Percentiles rank a stretch among this genome's conserved stretches.
phyloP scores from a whole-genome alignment of 140 eudicot species.

The Bidens hawaiensis region DNA sequence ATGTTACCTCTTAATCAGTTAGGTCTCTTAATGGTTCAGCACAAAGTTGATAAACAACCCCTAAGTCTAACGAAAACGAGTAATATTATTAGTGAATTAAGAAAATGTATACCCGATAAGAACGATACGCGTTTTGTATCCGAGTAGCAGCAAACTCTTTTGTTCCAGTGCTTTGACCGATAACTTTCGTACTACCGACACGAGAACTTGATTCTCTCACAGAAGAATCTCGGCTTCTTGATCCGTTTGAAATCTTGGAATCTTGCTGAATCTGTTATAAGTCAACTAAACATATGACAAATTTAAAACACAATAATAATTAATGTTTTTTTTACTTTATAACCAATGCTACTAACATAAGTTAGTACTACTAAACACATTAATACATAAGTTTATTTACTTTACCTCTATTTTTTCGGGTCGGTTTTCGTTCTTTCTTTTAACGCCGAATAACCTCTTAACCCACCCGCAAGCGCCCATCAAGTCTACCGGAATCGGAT shows the following conservation, averaged over 20 bases:
- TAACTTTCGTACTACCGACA: conserved; percentile 30
- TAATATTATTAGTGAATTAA: too few relatives aligned
- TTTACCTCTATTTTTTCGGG: conserved; percentile 26
- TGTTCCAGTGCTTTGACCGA: conserved; percentile 38
- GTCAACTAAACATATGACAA: too few relatives aligned
- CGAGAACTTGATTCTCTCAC: conserved; percentile 29
- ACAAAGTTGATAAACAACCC: too few relatives aligned
- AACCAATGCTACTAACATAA: not conserved
- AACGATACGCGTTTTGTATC: conserved; percentile 48
- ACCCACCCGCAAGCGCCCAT: conserved; percentile 41
- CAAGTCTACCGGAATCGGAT: conserved; percentile 10
- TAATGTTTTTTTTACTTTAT: not conserved
- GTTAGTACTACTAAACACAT: too few relatives aligned
- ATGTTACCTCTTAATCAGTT: too few relatives aligned
- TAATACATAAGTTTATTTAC: too few relatives aligned
- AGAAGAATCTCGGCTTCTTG: conserved; percentile 22
- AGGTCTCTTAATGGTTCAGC: too few relatives aligned
- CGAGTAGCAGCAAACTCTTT: conserved; percentile 39
- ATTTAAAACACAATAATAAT: too few relatives aligned
- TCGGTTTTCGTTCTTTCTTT: conserved; percentile 21
- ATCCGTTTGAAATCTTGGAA: conserved; percentile 17
- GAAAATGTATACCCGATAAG: conserved; percentile 32
- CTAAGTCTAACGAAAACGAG: too few relatives aligned
- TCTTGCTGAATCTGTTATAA: conserved; percentile 14
- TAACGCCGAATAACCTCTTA: conserved; percentile 22